These are phyloP conservation scores for Luzula sylvatica DNA, from an alignment of 176 grass and related monocot genomes.

Conservation along the genomic window DNA sequence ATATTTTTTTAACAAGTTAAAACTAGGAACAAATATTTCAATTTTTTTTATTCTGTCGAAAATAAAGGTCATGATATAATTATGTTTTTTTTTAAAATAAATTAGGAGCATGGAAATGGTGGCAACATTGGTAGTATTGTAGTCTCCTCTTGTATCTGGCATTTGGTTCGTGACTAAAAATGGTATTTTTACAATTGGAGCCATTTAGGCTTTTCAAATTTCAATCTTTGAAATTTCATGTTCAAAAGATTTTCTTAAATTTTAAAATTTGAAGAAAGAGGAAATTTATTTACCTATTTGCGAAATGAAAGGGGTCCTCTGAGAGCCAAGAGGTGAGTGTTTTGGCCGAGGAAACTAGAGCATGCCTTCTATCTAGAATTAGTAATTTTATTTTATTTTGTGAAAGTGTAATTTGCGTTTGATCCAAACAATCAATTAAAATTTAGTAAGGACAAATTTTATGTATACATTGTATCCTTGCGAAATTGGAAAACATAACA, in stretches of 20 bases:
- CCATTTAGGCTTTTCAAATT: conserved; percentile 40
- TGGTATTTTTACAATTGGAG: conserved; percentile 75
- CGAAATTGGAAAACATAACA: no score
- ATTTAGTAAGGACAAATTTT: no score
- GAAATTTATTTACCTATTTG: conserved; percentile 52
- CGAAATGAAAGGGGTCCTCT: conserved; percentile 92
- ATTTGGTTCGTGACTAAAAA: conserved; percentile 96
- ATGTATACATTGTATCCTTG: no score
- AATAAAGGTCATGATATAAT: no score
- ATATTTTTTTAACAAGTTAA: no score
- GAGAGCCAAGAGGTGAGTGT: conserved; percentile 52
- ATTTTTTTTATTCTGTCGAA: no score
- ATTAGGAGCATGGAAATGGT: no score
- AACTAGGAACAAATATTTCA: no score
- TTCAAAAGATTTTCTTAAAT: conserved; percentile 20
- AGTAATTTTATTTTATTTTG: conserved; percentile 90
- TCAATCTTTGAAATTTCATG: conserved; percentile 12
- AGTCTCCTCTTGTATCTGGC: no score
- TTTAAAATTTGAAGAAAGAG: not conserved
- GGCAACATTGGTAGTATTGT: no score
- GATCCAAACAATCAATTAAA: conserved; percentile 58
- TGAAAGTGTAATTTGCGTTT: conserved; percentile 72
- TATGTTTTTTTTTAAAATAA: no score
- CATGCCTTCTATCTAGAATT: conserved; percentile 88
- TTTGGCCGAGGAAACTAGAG: conserved; percentile 39